Evolutionary conservation across 129 eudicot genomes (phyloP), one percentile per base, ranked within the genome.

Genomic region (Tagetes erecta): DNA sequence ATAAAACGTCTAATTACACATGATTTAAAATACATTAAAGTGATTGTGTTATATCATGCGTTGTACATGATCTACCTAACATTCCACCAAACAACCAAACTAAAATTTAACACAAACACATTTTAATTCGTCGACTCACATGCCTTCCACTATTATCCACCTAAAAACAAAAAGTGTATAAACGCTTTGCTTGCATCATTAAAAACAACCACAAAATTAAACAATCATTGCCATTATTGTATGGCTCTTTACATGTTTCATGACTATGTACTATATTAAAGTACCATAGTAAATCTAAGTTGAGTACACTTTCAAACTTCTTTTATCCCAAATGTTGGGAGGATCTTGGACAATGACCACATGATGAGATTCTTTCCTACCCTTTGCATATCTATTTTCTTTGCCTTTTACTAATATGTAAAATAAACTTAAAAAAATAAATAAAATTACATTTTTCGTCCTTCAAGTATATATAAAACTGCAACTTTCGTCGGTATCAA

Each of bases 271-370:
- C 35, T 6, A 39, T 5, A 14, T 20, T 39, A 64, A 47, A 44
- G 72, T 67, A 67, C 41, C 31, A 42, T 30, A 67, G 57, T 38
- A 45, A 49, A 69, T 69, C 60, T 69, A 69, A 35, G 39, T 35
- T 31, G 58, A 42, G 8, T 69, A 13, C 31, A 31, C 44, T 58
- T 31, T 72, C 56, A 57, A 67, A 68, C 42, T 58, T 58, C 40
- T 38, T 67, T 67, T 3, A 67, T 67, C 68, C 68, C 55, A 73
- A 6, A 42, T 73, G 68, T 73, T 42, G 55, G 76, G 67, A 72
- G 13, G 5, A 31, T 36, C 20, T 53, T 52, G 6, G 53, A 30
- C 38, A 71, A 57, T 14, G 46, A 59, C 68, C 77, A 73, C 77
- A 42, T 67, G 56, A 42, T 67, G 45, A 66, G 72, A 44, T 47